Evolutionary conservation across 2,329 filamentous ascomycete species (phyloP).

Genomic region (Aspergillus felis): DNA sequence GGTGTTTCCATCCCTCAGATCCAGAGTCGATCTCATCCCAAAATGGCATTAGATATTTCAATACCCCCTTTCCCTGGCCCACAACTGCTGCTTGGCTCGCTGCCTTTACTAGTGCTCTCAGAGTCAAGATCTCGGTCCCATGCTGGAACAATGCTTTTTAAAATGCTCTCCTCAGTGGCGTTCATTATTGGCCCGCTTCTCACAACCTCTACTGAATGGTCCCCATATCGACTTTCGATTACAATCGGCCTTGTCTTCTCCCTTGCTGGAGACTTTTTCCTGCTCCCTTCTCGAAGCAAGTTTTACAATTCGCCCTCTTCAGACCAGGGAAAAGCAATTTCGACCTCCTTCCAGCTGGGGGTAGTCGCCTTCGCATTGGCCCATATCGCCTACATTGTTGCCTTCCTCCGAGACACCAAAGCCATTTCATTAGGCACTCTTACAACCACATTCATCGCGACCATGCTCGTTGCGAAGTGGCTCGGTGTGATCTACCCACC

Average conservation of each 20-base stretch:
- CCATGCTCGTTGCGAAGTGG: slow-evolving; percentile 19
- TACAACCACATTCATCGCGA: slow-evolving; percentile 13
- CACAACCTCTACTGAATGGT: slow-evolving; percentile 14
- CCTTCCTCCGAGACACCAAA: slow-evolving; percentile 19
- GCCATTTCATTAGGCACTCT: slow-evolving; percentile 11
- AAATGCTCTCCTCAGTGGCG: slow-evolving; percentile 26
- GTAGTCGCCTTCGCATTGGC: slow-evolving; percentile 26
- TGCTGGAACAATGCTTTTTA: slow-evolving; percentile 24
- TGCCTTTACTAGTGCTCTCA: slow-evolving; percentile 24
- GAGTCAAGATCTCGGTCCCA: slow-evolving; percentile 21
- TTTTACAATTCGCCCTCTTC: slow-evolving; percentile 12
- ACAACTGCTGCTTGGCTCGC: slow-evolving; percentile 19
- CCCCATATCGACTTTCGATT: slow-evolving; percentile 17
- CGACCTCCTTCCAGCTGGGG: slow-evolving; percentile 25
- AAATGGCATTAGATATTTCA: not conserved
- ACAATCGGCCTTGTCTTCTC: slow-evolving; percentile 23
- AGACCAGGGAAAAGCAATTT: slow-evolving; percentile 7
- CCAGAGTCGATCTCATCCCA: not conserved
- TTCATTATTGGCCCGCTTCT: slow-evolving; percentile 23
- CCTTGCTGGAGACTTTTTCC: slow-evolving; percentile 21
- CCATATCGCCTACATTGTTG: slow-evolving; percentile 26
- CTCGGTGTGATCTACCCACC: slow-evolving; percentile 25
- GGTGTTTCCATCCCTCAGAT: not conserved
- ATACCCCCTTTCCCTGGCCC: slow-evolving; percentile 8
- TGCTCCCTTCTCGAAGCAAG: slow-evolving; percentile 22